Percentiles rank a stretch among this genome's conserved stretches.
These are phyloP conservation scores for Quercus wislizeni DNA, from an alignment of 306 rosid genomes.

Conservation along the genomic window DNA sequence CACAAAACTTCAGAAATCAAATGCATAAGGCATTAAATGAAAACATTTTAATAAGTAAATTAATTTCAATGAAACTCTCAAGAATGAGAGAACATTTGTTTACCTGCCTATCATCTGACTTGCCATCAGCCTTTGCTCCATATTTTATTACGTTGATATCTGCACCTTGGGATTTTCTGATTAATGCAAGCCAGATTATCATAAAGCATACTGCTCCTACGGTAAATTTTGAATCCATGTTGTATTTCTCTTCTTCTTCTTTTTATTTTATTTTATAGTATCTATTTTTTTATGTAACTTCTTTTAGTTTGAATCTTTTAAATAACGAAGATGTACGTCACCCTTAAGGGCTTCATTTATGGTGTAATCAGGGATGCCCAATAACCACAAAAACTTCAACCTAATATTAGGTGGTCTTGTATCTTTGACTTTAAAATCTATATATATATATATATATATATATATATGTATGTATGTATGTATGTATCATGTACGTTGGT, in stretches of 20 bases:
- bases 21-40: neutral
- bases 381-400: conserved; percentile 17
- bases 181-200: conserved; percentile 4
- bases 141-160: conserved; percentile 25
- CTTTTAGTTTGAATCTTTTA: neutral
- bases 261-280: neutral
- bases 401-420: conserved; percentile 23
- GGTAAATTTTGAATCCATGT: conserved; percentile 14
- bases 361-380: neutral
- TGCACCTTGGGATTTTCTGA: conserved; percentile 12
- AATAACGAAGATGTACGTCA: neutral
- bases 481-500: neutral
- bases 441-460: too few species aligned
- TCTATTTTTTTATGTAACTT: neutral
- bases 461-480: too few species aligned
- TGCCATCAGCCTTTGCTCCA: conserved; percentile 37
- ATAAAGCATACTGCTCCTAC: neutral
- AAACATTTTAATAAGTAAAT: neutral
- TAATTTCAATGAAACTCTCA: neutral
- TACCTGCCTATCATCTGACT: conserved; percentile 34
- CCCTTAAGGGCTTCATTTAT: neutral
- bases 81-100: neutral
- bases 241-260: neutral
- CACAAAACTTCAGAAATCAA: too few species aligned
- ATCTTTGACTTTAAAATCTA: neutral